A percentile compares a stretch with the other conserved stretches of the same genome.
phyloP scores from a whole-genome alignment of 495 filamentous ascomycete genomes.

The Xylaria curta region DNA sequence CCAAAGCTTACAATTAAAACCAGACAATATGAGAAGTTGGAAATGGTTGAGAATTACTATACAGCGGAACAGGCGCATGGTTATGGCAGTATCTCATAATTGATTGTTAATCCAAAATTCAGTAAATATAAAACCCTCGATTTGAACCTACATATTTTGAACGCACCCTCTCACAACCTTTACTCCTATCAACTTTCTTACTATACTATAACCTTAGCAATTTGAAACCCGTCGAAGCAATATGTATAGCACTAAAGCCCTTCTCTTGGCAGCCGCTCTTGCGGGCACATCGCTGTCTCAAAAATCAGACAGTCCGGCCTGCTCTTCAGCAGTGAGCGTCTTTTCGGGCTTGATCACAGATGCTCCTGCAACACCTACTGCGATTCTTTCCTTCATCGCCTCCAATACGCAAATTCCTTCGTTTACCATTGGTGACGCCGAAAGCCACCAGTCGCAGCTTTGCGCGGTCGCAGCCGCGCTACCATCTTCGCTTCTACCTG shows the following conservation, averaged over 20 bases:
- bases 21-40: background rate
- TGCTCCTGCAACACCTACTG: conserved; percentile 10
- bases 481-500: conserved; percentile 9
- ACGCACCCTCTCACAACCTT: conserved; percentile 12
- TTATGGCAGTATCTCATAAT: background rate
- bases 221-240: conserved; percentile 6
- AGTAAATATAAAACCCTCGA: conserved; percentile 1
- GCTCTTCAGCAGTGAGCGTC: conserved; percentile 6
- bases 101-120: conserved; percentile 2
- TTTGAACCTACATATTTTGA: conserved; percentile 6
- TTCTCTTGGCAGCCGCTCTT: conserved; percentile 15
- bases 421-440: conserved; percentile 5
- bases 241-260: conserved; percentile 15
- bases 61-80: too few relatives aligned
- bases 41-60: background rate
- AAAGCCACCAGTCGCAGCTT: conserved; percentile 18
- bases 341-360: background rate
- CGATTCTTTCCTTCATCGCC: conserved; percentile 15
- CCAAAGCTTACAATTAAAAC: background rate
- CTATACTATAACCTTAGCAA: conserved; percentile 8
- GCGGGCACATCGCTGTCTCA: conserved; percentile 13
- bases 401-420: conserved; percentile 9
- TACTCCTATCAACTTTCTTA: conserved; percentile 3
- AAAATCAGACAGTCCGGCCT: conserved; percentile 22
- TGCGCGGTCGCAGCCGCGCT: conserved; percentile 5